Base-by-base conservation (phyloP, 2,329 filamentous ascomycete species). In the Macrophomina phaseolina region DNA sequence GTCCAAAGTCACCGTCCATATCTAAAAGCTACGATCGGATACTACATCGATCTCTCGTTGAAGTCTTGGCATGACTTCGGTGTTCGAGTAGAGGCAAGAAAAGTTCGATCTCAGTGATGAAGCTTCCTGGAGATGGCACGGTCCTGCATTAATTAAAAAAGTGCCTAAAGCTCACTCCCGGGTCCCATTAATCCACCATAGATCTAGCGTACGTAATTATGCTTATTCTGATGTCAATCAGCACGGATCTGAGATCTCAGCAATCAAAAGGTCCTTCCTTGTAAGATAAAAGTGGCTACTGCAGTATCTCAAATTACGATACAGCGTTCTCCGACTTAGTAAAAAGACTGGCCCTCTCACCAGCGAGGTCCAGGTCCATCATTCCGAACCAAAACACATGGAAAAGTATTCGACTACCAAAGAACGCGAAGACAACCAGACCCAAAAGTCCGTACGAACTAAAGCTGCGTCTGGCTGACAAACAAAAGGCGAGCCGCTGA, bases 301-400 rank as follows among this genome's bases (percentile, higher is more conserved):
- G 32, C 23, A 62, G 58, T 46, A 49, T 62, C 58, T 62, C 58
- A 49, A 53, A 38, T 48, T 61, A 61, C 40, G 23, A 48, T 62
- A 62, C 58, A 62, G 49, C 49, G 36, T 36, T 45, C 58, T 45
- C 34, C n/a, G n/a, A 36, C 52, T 12, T 45, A 45, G 3, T 9
- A 51, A 60, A 60, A 62, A 62, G 58, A 62, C 40, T 11, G 45
- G 49, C 58, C 58, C 45, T 62, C 42, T 62, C 45, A 36, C 58
- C 58, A 62, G 45, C 58, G 58, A 48, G 58, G 45, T 48, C 56
- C 58, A 62, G 58, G 58, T 23, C 45, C 58, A 23, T 18, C 23
- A 49, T 62, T 61, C 46, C 28, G 32, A 49, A 49, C 30, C 58
- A 46, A n/a, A 55, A 18, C 23, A 61, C 34, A 40, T 11, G 9